A percentile compares a stretch with the other conserved stretches of the same genome.
phyloP scores from a whole-genome alignment of 139 green algal genomes.

The Axilococcus clingmanii region DNA sequence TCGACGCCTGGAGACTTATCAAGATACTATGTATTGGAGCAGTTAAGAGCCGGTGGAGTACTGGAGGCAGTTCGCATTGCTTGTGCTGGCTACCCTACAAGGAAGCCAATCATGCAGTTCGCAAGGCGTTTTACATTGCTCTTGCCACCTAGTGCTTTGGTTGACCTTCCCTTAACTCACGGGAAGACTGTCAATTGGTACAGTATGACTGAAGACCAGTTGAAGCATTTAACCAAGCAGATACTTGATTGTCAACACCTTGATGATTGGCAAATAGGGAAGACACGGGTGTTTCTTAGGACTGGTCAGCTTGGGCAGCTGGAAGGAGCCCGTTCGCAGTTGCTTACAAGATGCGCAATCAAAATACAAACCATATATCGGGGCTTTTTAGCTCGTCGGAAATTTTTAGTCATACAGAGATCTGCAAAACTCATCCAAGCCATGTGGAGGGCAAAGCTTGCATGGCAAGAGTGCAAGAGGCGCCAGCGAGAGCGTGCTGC shows the following conservation, averaged over 20 bases:
- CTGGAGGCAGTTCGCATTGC: conserved; percentile 91
- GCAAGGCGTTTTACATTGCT: conserved; percentile 34
- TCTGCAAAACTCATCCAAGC: conserved; percentile 37
- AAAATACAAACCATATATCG: conserved; percentile 34
- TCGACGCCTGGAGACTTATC: conserved; percentile 56
- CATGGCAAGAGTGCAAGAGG: neutral
- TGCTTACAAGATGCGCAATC: conserved; percentile 23
- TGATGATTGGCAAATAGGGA: conserved; percentile 59
- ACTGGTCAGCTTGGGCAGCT: conserved; percentile 44
- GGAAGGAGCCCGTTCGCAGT: conserved; percentile 30
- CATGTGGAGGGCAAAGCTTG: conserved; percentile 25
- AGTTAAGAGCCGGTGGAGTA: conserved; percentile 92
- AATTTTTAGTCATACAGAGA: conserved; percentile 4
- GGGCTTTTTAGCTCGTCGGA: conserved; percentile 7
- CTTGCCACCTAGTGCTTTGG: conserved; percentile 4
- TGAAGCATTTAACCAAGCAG: conserved; percentile 13
- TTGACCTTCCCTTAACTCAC: too few relatives aligned
- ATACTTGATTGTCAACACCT: conserved; percentile 26
- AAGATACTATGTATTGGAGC: conserved; percentile 73
- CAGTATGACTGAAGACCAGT: conserved; percentile 3
- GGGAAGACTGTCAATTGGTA: conserved; percentile 25
- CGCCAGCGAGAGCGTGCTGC: conserved; percentile 30
- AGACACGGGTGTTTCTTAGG: conserved; percentile 67
- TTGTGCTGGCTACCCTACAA: conserved; percentile 87
- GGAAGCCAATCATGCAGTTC: conserved; percentile 48